Base-by-base conservation (phyloP, 2,329 filamentous ascomycete species). In the Penicillium olsonii region DNA sequence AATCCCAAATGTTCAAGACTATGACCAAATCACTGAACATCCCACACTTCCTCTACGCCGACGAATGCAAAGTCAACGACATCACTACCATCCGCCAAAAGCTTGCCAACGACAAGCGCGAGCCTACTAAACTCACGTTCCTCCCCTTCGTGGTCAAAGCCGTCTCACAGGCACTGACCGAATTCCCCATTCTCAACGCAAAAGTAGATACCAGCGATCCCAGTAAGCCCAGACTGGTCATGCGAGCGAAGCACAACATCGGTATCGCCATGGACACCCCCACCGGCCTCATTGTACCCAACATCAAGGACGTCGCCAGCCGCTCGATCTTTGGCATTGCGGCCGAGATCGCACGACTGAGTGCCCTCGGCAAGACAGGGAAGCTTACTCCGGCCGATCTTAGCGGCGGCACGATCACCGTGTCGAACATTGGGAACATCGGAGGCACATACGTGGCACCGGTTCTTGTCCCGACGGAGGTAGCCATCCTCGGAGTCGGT, bases 111-210 rank as follows among this genome's bases (percentile, higher is more conserved):
- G 76, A 73, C 37, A 56, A 64, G 42, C 56, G 66, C 60, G 62
- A 69, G 35, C 70, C 84, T 11, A 74, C 78, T 58, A 91, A 92
- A 72, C 78, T 96, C 50, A 95, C 92, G 1, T 94, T 90, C 70
- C 83, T 99, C 8, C 90, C 94, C 4, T 96, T 99, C 76, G 87
- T 97, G 66, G 84, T 99, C 75, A 99, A 99, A 75, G 92, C 94
- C 22, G 84, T 96, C 39, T 97, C 92, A 17, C 77, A 96, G 56
- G 84, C 92, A 1, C 78, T 99, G 2, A 80, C 87, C 64, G 81
- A 87, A 53, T 92, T 90, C 69, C 92, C 94, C 1, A 78, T 94
- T 31, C 84, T 99, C 54, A 99, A 99, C 68, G 84, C 92, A 3
- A 84, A 89, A 50, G 83, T 99, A 19, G 90, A 96, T 61, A 67